Percentiles rank a stretch among this genome's conserved stretches.
Evolutionary conservation across 495 filamentous ascomycete genomes (phyloP).

Genomic region (Podospora fimiseda): DNA sequence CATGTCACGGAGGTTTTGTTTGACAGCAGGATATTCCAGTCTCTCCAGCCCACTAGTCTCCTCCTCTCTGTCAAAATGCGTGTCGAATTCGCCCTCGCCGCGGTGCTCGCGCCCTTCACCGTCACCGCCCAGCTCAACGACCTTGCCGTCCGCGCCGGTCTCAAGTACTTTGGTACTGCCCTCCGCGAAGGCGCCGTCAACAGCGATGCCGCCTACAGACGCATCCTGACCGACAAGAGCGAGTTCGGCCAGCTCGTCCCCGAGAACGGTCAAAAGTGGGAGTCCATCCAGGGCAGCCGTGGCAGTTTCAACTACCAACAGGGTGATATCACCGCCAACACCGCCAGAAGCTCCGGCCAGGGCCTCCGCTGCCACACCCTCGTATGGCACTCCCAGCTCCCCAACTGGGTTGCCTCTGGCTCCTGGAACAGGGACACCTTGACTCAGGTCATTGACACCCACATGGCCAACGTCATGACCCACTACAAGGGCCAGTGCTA

Average conservation of each 20-base stretch:
- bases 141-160: slow-evolving; percentile 46
- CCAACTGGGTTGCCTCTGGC: slow-evolving; percentile 45
- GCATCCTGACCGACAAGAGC: slow-evolving; percentile 38
- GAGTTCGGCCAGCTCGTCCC: slow-evolving; percentile 57
- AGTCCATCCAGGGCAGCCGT: slow-evolving; percentile 32
- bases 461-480: slow-evolving; percentile 48
- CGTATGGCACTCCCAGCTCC: slow-evolving; percentile 58
- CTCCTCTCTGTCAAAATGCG: slow-evolving; percentile 16
- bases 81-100: slow-evolving; percentile 16
- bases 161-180: slow-evolving; percentile 54
- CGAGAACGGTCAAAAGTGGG: slow-evolving; percentile 54
- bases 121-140: slow-evolving; percentile 40
- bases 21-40: not conserved
- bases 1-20: not conserved
- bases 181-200: slow-evolving; percentile 48
- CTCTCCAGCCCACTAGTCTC: not conserved
- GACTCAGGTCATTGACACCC: slow-evolving; percentile 34
- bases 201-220: slow-evolving; percentile 44
- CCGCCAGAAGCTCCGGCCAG: slow-evolving; percentile 50
- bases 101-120: slow-evolving; percentile 25
- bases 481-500: slow-evolving; percentile 48
- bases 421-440: slow-evolving; percentile 51
- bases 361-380: slow-evolving; percentile 53
- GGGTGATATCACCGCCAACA: slow-evolving; percentile 45
- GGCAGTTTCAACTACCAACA: slow-evolving; percentile 44